Evolutionary conservation across 257 asterid species (phyloP), one percentile per base, ranked within the genome.

Genomic region (Verbena officinalis): DNA sequence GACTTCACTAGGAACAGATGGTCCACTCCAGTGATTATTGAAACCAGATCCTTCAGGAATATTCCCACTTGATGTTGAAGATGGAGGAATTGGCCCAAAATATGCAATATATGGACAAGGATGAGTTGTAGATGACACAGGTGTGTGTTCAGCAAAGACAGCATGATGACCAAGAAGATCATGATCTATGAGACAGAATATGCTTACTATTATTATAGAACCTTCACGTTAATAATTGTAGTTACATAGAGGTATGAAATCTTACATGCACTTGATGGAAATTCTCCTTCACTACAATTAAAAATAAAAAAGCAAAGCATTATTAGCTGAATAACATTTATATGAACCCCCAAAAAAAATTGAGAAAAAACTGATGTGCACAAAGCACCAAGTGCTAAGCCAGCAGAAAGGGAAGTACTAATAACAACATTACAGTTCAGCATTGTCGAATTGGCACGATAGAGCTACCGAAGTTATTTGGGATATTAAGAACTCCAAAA

Each of bases 91-190:
- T 50, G 87, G 90, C 60, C 89, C 89, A 68, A 86, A 68, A 70
- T 81, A 86, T 16, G 95, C 87, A 60, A 86, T 30, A 56, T 86
- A 86, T 2, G 95, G 95, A 75, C 91, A 84, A 30, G 85, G 85
- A 78, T 81, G 89, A 62, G 72, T 63, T 46, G 87, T 73, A 55
- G 90, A 79, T 20, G 90, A 69, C 56, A 78, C 80, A 21, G 86
- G 80, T 15, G 86, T 61, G 67, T 79, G 85, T 48, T 83, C 90
- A 63, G 83, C 82, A 46, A 79, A 78, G 71, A 84, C 60, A 59
- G 85, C 81, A 76, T 76, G 84, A 64, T 83, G 90, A 34, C 86
- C 86, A 67, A 80, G 67, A 70, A 83, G 69, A 56, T 85, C 92
- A 31, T 76, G 87, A 76, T 82, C 92, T 85, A 62, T 72, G 50